Evolutionary conservation across 805 yeast genomes (phyloP).

Genomic region (Metschnikowia kofuensis): DNA sequence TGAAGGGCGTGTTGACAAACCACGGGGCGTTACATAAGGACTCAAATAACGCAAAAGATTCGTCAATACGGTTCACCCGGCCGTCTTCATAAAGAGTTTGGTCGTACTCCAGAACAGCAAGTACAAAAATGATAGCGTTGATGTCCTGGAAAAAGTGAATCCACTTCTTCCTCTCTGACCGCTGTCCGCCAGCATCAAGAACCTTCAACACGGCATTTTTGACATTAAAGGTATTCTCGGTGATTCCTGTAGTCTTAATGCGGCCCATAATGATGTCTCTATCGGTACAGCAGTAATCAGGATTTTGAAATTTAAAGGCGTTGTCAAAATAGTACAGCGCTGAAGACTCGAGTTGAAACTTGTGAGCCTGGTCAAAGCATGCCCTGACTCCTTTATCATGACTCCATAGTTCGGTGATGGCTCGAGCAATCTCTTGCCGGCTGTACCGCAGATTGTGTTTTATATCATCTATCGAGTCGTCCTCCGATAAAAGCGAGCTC

Average conservation of each 20-base stretch:
- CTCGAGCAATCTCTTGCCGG: slow-evolving; percentile 62
- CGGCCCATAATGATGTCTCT: slow-evolving; percentile 86
- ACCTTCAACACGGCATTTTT: slow-evolving; percentile 65
- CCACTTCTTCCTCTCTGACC: slow-evolving; percentile 91
- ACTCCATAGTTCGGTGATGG: slow-evolving; percentile 68
- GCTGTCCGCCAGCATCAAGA: slow-evolving; percentile 95
- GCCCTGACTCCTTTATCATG: slow-evolving; percentile 63
- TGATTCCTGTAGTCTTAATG: slow-evolving; percentile 93
- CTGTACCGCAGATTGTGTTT: slow-evolving; percentile 11
- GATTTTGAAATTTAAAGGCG: slow-evolving; percentile 60
- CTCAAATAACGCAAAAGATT: slow-evolving; percentile 80
- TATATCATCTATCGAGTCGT: slow-evolving; percentile 4
- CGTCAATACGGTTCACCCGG: slow-evolving; percentile 85
- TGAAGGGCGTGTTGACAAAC: slow-evolving; percentile 84
- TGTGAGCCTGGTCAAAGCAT: slow-evolving; percentile 60
- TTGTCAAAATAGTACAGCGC: slow-evolving; percentile 79
- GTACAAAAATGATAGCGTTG: slow-evolving; percentile 81
- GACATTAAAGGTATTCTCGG: slow-evolving; percentile 77
- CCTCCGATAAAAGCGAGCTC: slow-evolving; percentile 14
- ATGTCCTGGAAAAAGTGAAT: slow-evolving; percentile 91
- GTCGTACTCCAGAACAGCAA: slow-evolving; percentile 90
- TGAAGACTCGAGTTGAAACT: slow-evolving; percentile 82
- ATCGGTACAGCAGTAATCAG: slow-evolving; percentile 67
- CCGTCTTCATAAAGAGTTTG: slow-evolving; percentile 89
- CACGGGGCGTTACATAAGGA: slow-evolving; percentile 80